Percentiles rank a stretch among this genome's conserved stretches.
phyloP scores from a whole-genome alignment of 192 early-diverging fungal species.

The Entomortierella chlamydospora region DNA sequence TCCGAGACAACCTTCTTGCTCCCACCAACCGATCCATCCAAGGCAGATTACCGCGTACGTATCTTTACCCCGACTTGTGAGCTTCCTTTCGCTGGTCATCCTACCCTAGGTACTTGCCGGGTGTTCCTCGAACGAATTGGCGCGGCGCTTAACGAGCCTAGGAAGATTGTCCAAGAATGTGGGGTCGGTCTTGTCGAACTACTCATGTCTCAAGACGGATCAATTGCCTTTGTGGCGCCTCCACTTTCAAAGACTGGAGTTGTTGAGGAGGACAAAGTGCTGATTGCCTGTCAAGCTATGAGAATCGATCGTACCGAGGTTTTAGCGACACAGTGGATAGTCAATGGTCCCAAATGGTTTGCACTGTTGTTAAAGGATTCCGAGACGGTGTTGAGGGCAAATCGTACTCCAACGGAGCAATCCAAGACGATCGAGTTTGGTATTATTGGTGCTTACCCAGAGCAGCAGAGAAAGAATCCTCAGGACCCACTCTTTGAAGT shows the following conservation, averaged over 20 bases:
- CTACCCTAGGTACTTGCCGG: conserved; percentile 25
- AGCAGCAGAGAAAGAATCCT: background rate
- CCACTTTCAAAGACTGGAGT: conserved; percentile 25
- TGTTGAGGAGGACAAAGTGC: conserved; percentile 14
- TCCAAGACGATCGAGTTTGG: conserved; percentile 21
- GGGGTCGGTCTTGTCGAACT: conserved; percentile 27
- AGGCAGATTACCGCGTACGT: conserved; percentile 26
- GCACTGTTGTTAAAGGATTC: conserved; percentile 19
- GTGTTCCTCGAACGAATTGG: conserved; percentile 19
- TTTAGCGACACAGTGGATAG: conserved; percentile 27
- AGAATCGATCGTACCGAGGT: conserved; percentile 17
- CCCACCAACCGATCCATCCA: conserved; percentile 31
- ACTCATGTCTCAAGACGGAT: background rate
- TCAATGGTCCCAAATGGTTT: conserved; percentile 36
- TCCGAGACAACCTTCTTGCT: conserved; percentile 36
- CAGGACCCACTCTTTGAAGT: conserved; percentile 22
- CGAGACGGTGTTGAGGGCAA: conserved; percentile 17
- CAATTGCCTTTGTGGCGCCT: conserved; percentile 29
- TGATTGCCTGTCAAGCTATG: conserved; percentile 21
- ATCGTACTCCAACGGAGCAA: conserved; percentile 5
- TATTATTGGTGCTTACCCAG: conserved; percentile 13
- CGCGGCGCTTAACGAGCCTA: background rate
- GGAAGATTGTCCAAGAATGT: conserved; percentile 32
- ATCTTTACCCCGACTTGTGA: conserved; percentile 25
- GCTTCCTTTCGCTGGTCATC: conserved; percentile 34